Evolutionary conservation across 495 filamentous ascomycete genomes (phyloP).

Genomic region (Aspergillus asperescens): DNA sequence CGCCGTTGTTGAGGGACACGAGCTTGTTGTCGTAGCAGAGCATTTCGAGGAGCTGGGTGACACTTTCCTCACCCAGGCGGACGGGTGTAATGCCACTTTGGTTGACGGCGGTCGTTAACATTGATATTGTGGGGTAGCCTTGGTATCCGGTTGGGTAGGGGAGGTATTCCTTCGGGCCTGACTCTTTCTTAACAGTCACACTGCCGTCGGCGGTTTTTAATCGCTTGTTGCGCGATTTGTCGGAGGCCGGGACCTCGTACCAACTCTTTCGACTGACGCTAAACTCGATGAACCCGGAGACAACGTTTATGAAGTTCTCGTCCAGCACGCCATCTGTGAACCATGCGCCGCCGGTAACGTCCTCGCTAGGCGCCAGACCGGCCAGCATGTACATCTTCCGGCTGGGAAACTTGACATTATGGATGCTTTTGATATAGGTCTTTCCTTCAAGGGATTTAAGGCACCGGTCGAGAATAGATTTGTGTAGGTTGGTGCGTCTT

Average conservation of each 20-base stretch:
- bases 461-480: conserved; percentile 64
- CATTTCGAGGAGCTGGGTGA: conserved; percentile 76
- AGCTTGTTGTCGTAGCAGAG: conserved; percentile 76
- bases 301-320: conserved; percentile 70
- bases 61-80: conserved; percentile 62
- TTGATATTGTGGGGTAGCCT: conserved; percentile 68
- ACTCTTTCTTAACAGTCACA: conserved; percentile 28
- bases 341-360: conserved; percentile 89
- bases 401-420: conserved; percentile 54
- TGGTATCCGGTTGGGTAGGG: conserved; percentile 65
- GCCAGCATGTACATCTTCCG: conserved; percentile 64
- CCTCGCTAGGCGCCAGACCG: conserved; percentile 69
- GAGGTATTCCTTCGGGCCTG: conserved; percentile 38
- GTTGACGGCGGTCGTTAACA: conserved; percentile 68
- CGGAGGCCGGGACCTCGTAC: conserved; percentile 41
- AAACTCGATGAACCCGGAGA: conserved; percentile 63
- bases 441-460: conserved; percentile 76
- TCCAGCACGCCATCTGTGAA: conserved; percentile 86
- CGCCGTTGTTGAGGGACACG: conserved; percentile 45
- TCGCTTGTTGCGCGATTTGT: conserved; percentile 33
- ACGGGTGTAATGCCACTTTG: conserved; percentile 57
- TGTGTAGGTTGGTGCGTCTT: conserved; percentile 68
- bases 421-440: conserved; percentile 76
- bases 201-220: conserved; percentile 42
- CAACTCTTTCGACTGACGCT: conserved; percentile 67